phyloP scores from a whole-genome alignment of 2,329 filamentous ascomycete genomes.

The Aspergillus uvarum region DNA sequence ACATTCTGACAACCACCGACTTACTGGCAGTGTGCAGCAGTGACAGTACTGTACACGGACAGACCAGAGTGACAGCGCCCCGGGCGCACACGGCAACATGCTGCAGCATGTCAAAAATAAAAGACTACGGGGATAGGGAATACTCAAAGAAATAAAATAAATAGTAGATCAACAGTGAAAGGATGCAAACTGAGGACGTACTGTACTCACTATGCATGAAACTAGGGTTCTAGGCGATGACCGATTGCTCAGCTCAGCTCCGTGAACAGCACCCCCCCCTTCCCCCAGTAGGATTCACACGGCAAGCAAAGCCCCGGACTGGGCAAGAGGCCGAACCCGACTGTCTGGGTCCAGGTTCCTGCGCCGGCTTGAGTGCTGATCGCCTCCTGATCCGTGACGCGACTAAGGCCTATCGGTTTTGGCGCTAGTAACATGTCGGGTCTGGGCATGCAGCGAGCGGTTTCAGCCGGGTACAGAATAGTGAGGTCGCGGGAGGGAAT shows the following conservation, averaged over 20 bases:
- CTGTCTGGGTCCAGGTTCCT: conserved; percentile 31
- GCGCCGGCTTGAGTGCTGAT: conserved; percentile 24
- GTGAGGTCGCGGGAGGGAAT: not conserved
- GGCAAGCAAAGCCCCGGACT: not conserved
- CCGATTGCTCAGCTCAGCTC: not conserved
- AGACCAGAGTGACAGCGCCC: not conserved
- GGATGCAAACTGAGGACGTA: not conserved
- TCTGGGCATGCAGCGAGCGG: not conserved
- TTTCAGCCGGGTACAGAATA: not conserved
- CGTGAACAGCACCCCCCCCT: not conserved
- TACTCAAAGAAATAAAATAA: not conserved
- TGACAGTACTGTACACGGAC: too few relatives aligned
- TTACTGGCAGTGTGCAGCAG: not conserved
- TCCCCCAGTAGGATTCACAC: not conserved
- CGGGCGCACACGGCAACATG: not conserved
- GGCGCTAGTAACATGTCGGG: not conserved
- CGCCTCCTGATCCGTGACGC: conserved; percentile 20
- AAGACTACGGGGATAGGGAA: not conserved
- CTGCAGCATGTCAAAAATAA: not conserved
- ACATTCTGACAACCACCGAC: not conserved
- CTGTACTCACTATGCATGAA: not conserved
- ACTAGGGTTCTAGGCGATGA: not conserved
- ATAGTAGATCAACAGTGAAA: not conserved
- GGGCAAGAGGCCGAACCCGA: conserved; percentile 24
- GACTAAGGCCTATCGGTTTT: not conserved